A percentile compares a stretch with the other conserved stretches of the same genome.
phyloP scores from a whole-genome alignment of 2,329 filamentous ascomycete genomes.

The Apiospora saccharicola region DNA sequence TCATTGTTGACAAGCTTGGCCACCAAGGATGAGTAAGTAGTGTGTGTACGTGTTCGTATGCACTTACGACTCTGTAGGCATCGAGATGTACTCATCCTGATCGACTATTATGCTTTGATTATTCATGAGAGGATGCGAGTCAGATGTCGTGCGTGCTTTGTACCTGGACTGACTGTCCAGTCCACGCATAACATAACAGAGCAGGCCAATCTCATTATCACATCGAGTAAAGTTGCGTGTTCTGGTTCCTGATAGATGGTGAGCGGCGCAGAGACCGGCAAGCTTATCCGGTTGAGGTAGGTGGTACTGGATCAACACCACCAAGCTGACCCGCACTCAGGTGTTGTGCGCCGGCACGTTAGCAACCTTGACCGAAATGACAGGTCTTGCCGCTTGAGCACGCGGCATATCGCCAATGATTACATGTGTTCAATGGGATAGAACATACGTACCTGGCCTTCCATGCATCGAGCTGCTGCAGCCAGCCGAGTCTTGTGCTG shows the following conservation, averaged over 20 bases:
- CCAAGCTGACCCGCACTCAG: constrained; percentile 12
- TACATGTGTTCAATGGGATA: constrained; percentile 6
- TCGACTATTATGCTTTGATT: neutral
- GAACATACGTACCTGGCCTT: neutral
- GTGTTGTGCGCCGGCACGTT: constrained; percentile 14
- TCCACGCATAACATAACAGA: neutral
- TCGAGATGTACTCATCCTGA: neutral
- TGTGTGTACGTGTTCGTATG: neutral
- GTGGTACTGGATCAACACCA: constrained; percentile 4
- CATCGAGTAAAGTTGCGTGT: neutral
- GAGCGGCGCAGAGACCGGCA: neutral
- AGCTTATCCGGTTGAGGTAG: constrained; percentile 8
- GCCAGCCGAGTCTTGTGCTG: neutral
- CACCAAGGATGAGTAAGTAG: neutral
- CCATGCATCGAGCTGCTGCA: constrained; percentile 11
- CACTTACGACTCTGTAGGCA: neutral
- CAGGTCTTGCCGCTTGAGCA: constrained; percentile 20
- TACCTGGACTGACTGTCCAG: neutral
- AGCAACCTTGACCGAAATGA: constrained; percentile 12
- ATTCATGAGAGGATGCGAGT: neutral
- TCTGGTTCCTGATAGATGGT: neutral
- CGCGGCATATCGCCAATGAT: constrained; percentile 8
- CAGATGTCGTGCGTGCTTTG: neutral
- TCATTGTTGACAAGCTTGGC: neutral
- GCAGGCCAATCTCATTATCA: neutral